These are phyloP conservation scores for Biscogniauxia sp. DNA, from an alignment of 2,329 filamentous ascomycete species.

Conservation along the genomic window DNA sequence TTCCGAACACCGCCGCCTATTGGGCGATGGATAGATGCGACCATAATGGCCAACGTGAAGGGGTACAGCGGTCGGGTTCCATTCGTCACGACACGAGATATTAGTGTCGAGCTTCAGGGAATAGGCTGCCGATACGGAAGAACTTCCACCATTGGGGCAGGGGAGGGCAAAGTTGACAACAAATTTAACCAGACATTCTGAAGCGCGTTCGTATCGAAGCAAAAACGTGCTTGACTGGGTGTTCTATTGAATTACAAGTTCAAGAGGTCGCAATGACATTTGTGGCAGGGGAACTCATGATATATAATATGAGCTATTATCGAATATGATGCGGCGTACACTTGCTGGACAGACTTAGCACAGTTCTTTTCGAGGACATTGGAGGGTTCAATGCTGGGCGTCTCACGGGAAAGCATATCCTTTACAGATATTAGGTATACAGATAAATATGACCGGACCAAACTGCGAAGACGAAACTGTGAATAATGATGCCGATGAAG, in stretches of 20 bases:
- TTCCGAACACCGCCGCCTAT: slow-evolving; percentile 27
- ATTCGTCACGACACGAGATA: slow-evolving; percentile 26
- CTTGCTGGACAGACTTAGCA: not conserved
- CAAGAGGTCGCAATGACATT: not conserved
- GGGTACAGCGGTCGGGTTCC: slow-evolving; percentile 28
- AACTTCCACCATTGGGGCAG: too few relatives aligned
- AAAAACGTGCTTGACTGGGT: not conserved
- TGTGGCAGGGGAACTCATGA: not conserved
- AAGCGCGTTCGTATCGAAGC: not conserved
- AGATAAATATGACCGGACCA: not conserved
- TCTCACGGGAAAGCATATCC: not conserved
- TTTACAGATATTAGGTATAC: not conserved
- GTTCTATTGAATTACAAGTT: not conserved
- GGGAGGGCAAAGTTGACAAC: not conserved
- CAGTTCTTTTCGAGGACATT: not conserved
- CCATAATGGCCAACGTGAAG: slow-evolving; percentile 30
- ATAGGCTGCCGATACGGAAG: slow-evolving; percentile 23
- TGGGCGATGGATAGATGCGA: slow-evolving; percentile 26
- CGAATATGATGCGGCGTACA: not conserved
- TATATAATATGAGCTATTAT: not conserved
- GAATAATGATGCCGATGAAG: too few relatives aligned
- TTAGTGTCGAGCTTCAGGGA: slow-evolving; percentile 24
- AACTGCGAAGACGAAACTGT: not conserved
- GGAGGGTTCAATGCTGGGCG: not conserved
- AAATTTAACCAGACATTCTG: not conserved